Evolutionary conservation across 768 basidiomycete genomes (phyloP).

Genomic region (Hypsizygus marmoreus): DNA sequence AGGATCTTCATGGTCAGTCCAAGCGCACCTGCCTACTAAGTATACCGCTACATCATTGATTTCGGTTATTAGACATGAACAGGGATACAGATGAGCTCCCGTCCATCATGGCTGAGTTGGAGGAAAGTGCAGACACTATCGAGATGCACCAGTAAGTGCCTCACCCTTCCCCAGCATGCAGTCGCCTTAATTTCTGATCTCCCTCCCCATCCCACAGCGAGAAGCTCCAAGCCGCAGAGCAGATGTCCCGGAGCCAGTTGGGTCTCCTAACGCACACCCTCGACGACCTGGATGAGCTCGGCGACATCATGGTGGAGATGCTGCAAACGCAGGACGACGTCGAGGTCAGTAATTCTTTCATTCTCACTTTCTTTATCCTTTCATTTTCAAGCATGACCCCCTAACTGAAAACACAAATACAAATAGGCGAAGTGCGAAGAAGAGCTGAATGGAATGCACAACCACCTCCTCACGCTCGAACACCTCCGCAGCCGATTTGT

Average conservation of each 20-base stretch:
- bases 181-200: slow-evolving; percentile 4
- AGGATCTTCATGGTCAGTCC: slow-evolving; percentile 63
- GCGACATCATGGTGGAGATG: slow-evolving; percentile 80
- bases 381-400: slow-evolving; percentile 1
- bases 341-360: slow-evolving; percentile 47
- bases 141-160: slow-evolving; percentile 56
- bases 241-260: slow-evolving; percentile 46
- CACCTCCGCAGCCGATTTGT: slow-evolving; percentile 67
- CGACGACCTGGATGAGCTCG: slow-evolving; percentile 74
- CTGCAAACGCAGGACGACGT: slow-evolving; percentile 65
- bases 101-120: slow-evolving; percentile 71
- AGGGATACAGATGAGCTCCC: slow-evolving; percentile 80
- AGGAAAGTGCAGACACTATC: slow-evolving; percentile 56
- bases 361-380: neutral
- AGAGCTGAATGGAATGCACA: slow-evolving; percentile 56
- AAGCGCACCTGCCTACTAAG: neutral
- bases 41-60: neutral
- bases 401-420: too few relatives aligned
- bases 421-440: slow-evolving; percentile 52
- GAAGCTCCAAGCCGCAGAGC: slow-evolving; percentile 46
- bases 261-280: slow-evolving; percentile 51
- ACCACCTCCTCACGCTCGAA: slow-evolving; percentile 62
- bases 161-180: neutral
- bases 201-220: slow-evolving; percentile 39
- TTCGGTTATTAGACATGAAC: slow-evolving; percentile 62